Evolutionary conservation across 1,284 basidiomycete species (phyloP), one percentile per base, ranked within the genome.

Genomic region (Malassezia globosa): DNA sequence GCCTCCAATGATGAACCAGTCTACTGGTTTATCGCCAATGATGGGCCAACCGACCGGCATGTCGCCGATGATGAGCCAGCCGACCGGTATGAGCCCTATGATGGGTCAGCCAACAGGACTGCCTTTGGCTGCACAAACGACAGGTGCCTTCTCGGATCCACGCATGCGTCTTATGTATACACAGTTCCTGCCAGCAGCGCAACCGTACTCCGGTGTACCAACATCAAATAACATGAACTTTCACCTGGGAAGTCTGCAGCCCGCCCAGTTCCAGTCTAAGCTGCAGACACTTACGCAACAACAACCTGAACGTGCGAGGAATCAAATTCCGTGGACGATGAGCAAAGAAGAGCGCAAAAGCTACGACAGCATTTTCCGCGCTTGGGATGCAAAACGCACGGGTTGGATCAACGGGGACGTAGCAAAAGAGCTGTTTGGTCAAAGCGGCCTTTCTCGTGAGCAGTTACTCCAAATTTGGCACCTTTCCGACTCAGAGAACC

Each of bases 331-430:
- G 0, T 99, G 94, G 92, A 79, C 82, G 0, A 75, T 96, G 48
- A 82, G 81, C 18, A 85, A 85, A 71, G 81, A 82, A 31, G 92
- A 99, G 76, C 89, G 89, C 77, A 95, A 95, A 77, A 84, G 83
- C 63, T 97, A 97, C 69, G 88, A 96, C 72, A 80, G 85, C 68
- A 92, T 96, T 66, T 97, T 99, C 76, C 78, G 92, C 50, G 85
- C 87, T 22, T 99, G 92, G 94, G 92, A 96, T 72, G 75, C 80
- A 1, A 77, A 80, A 35, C 79, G 80, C 19, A 82, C 83, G 1
- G 87, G 87, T 2, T 97, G 92, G 74, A 87, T 97, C 69, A 81
- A 74, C 45, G 89, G 90, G 36, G 77, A 81, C 60, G 86, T 83
- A 36, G 89, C 90, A 0, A 77, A 85, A 41, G 87, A 95, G 67